A percentile compares a stretch with the other conserved stretches of the same genome.
phyloP scores from a whole-genome alignment of 1,284 basidiomycete species.

The Somion occarium region DNA sequence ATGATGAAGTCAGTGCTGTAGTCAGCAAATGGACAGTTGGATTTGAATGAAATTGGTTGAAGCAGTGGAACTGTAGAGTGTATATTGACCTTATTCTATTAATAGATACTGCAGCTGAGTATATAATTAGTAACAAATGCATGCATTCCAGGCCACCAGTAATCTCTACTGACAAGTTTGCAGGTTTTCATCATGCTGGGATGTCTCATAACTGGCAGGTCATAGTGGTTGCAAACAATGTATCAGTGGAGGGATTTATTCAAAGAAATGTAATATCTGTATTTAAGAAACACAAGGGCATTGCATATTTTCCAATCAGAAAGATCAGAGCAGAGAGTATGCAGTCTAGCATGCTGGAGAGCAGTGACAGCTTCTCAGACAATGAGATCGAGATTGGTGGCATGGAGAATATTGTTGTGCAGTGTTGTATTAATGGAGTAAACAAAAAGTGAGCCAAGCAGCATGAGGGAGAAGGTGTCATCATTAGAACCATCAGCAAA shows the following conservation, averaged over 20 bases:
- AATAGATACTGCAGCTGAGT: neutral
- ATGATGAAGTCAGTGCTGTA: no score
- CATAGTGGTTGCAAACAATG: neutral
- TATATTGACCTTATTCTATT: neutral
- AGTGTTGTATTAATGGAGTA: neutral
- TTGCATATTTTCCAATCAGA: neutral
- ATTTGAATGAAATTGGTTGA: neutral
- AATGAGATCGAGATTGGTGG: no score
- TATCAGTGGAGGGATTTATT: neutral
- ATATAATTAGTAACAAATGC: neutral
- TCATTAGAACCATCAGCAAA: neutral
- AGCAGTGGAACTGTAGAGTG: neutral
- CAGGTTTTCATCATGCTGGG: neutral
- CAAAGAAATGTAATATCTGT: neutral
- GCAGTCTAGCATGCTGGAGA: neutral
- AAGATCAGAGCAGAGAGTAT: neutral
- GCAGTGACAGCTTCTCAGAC: neutral
- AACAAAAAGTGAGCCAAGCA: neutral
- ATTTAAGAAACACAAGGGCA: neutral
- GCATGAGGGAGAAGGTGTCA: neutral
- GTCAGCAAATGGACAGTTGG: neutral
- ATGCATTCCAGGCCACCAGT: neutral
- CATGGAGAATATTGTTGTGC: neutral
- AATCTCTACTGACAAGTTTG: neutral
- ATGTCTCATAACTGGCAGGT: neutral